Evolutionary conservation across 2,329 filamentous ascomycete genomes (phyloP), one percentile per base, ranked within the genome.

Genomic region (Apiospora malaysiana): DNA sequence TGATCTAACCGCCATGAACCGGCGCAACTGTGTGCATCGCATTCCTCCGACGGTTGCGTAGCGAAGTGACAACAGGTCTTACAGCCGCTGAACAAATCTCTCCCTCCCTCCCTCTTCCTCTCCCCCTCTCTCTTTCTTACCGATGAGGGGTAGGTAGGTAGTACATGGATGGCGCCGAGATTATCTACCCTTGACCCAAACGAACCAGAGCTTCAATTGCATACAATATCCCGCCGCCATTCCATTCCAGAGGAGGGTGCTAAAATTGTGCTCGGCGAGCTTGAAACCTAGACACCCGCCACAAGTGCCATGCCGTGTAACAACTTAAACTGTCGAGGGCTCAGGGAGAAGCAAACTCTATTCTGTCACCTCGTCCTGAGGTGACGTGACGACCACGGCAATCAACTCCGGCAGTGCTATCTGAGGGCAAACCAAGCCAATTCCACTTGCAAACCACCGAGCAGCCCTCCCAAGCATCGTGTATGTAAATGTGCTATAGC

Each of bases 261-360:
- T 37, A n/a, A 40, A 40, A 40, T 63, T n/a, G 56, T 40, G 56
- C 9, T n/a, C 56, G 5, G 27, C 51, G 32, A 37, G 27, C 51
- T 59, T 59, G 51, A 59, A 59, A 59, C 51, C 51, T 59, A 37
- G 51, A 37, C 51, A 37, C 27, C 27, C 27, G 27, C 51, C 51
- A 59, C 51, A 59, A 59, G 51, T 59, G 16, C 56, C 65, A 43
- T 67, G 65, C 12, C 65, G 65, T 67, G 65, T 46, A 67, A 67
- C 65, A 67, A 37, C 65, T 46, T 46, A 46, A 67, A 46, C 40
- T 67, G 65, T 67, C 65, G 65, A 67, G 65, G 65, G 25, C 40
- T 27, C 43, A 63, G 37, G 8, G n/a, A 63, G 42, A 46, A 67
- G 65, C 65, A 67, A 67, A 67, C 65, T 46, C 27, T 67, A 32